These are phyloP conservation scores for Sporisorium iseilematis-ciliati DNA, from an alignment of 1,284 basidiomycete species.

Conservation along the genomic window DNA sequence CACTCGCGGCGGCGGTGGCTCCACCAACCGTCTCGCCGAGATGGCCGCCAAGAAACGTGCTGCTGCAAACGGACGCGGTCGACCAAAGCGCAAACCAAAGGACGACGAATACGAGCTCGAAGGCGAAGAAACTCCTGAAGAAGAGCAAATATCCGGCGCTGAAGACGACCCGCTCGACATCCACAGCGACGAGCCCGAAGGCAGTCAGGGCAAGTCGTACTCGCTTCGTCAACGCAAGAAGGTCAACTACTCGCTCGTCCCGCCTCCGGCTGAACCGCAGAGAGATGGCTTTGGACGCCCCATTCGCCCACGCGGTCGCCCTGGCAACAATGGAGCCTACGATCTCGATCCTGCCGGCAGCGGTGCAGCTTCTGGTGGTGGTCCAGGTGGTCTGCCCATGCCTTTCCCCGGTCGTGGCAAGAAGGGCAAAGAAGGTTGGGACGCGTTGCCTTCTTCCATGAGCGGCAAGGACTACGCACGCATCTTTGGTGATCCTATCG, in stretches of 20 bases:
- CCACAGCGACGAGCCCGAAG: conserved; percentile 55
- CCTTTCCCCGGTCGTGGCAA: conserved; percentile 50
- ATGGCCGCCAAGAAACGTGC: conserved; percentile 51
- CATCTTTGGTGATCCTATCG: conserved; percentile 63
- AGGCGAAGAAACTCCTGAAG: conserved; percentile 46
- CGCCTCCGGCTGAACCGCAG: conserved; percentile 58
- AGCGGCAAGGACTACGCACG: conserved; percentile 64
- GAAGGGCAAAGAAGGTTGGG: conserved; percentile 61
- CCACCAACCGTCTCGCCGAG: conserved; percentile 34
- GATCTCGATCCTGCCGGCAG: conserved; percentile 31
- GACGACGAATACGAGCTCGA: conserved; percentile 50
- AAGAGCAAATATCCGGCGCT: conserved; percentile 36
- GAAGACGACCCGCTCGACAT: conserved; percentile 55
- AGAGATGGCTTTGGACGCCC: conserved; percentile 63
- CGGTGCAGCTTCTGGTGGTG: conserved; percentile 20
- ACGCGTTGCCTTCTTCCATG: conserved; percentile 61
- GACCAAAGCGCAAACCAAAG: conserved; percentile 21
- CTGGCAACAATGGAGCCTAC: conserved; percentile 33
- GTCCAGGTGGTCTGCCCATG: conserved; percentile 38
- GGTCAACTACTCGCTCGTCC: conserved; percentile 65
- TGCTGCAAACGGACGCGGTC: conserved; percentile 24
- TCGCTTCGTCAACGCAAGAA: conserved; percentile 66
- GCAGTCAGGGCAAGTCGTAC: conserved; percentile 58
- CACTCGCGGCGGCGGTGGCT: conserved; percentile 27
- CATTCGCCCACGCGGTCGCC: conserved; percentile 41